Percentiles rank a stretch among this genome's conserved stretches.
Evolutionary conservation across 2,329 filamentous ascomycete genomes (phyloP).

Genomic region (Graphilbum fragrans): DNA sequence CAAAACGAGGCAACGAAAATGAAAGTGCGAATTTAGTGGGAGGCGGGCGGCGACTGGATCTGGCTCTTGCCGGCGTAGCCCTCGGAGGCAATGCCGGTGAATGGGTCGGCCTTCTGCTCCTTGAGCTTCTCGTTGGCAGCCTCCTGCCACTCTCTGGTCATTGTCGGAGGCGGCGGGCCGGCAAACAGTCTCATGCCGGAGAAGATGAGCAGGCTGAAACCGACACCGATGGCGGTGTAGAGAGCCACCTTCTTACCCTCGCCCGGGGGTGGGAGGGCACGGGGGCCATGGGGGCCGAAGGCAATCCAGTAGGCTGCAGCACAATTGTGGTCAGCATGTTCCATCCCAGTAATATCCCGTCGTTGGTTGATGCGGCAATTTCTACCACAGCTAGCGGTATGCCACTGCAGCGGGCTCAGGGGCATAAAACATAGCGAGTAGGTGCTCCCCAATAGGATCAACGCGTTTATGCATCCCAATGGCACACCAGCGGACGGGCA

Average conservation of each 20-base stretch:
- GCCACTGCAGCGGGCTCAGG: no score
- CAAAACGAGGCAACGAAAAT: slow-evolving; percentile 1
- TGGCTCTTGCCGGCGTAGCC: slow-evolving; percentile 68
- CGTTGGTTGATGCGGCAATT: neutral
- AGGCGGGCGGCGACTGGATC: slow-evolving; percentile 57
- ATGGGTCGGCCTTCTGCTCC: slow-evolving; percentile 75
- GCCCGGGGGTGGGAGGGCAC: slow-evolving; percentile 68
- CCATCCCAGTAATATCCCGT: neutral
- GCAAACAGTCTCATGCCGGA: slow-evolving; percentile 58
- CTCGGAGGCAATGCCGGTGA: slow-evolving; percentile 71
- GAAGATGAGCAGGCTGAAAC: slow-evolving; percentile 60
- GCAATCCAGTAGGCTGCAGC: slow-evolving; percentile 92
- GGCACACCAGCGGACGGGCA: no score
- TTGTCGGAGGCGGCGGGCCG: slow-evolving; percentile 63
- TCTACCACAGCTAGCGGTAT: no score
- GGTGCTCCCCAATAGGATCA: no score
- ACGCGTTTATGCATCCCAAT: no score
- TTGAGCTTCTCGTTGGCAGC: slow-evolving; percentile 86
- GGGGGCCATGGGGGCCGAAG: slow-evolving; percentile 92
- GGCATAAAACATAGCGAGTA: no score
- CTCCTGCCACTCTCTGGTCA: slow-evolving; percentile 97
- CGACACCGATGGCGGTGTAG: slow-evolving; percentile 59
- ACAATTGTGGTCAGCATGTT: no score
- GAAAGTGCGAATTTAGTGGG: slow-evolving; percentile 24
- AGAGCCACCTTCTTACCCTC: slow-evolving; percentile 70